Base-by-base conservation (phyloP, 2,329 filamentous ascomycete species). In the Trichoderma harzianum region DNA sequence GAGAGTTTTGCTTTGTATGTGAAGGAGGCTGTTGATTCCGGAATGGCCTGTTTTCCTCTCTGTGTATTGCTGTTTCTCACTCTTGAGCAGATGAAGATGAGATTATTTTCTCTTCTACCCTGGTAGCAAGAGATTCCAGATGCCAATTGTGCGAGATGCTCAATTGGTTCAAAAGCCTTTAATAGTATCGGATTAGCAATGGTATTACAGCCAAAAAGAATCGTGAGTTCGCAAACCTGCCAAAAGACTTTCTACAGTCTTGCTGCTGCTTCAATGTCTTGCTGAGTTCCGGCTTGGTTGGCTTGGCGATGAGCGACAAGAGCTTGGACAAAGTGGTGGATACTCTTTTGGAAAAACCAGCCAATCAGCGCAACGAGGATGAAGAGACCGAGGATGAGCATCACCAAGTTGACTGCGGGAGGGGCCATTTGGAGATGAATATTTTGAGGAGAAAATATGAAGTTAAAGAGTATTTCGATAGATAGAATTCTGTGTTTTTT, bases 271-370 rank as follows among this genome's bases (percentile, higher is more conserved):
- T 69, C 70, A 26, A 14, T 16, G 43, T 57, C 64, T 6, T 32
- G n/a, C 5, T 55, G 34, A 58, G 26, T 57, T 65, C 28, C 63
- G n/a, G 26, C 8, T 71, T 68, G 36, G 21, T 69, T 58, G 65
- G 26, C 43, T n/a, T 57, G 67, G 62, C 53, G 67, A 66, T 66
- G 61, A 3, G 30, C 62, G 65, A 77, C 73, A 39, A 80, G 74
- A 16, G 75, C 76, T 14, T 75, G 68, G 30, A 79, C 77, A 72
- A 82, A 83, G 28, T 68, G 72, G 55, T 77, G 74, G 62, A 83
- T 72, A 51, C 76, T 72, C 51, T 70, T 73, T 34, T 78, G 79
- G 72, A 78, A 74, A 55, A 78, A 78, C 75, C 77, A 82, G 60
- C 72, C 74, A 32, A 83, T 34, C 21, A 77, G 30, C 21, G 72